Evolutionary conservation across 345 rosid species (phyloP), one percentile per base, ranked within the genome.

Genomic region (Capsella bursapastoris): DNA sequence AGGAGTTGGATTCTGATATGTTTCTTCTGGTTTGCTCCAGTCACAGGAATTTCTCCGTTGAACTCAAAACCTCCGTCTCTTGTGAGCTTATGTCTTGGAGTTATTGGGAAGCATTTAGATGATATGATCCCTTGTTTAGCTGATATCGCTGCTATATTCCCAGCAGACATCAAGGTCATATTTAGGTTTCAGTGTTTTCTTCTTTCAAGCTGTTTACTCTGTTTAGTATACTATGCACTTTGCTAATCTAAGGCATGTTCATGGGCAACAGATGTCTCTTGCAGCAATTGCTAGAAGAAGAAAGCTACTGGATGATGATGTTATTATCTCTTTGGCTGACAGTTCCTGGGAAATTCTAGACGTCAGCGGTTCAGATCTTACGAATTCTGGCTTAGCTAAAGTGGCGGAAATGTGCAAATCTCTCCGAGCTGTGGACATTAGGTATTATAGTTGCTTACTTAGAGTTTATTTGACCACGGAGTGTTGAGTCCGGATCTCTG

Each of bases 231-330:
- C 48, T 7, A 12, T 75, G 31, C 18, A 48, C 5, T 3, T 61
- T 44, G 60, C 34, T 76, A 29, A 70, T 27, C 34, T 0, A 52
- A 50, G 18, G 13, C 38, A 1, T 75, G 1, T 64, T 74, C 18
- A 9, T 80, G 63, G 43, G 31, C 44, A 57, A 55, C 77, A 91
- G 97, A 80, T 85, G 76, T 81, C 89, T 3, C 63, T 94, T 66
- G 84, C 80, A 8, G 92, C 95, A 68, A 88, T 94, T 83, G 94
- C 97, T 56, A 83, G 88, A 81, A 91, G 98, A 82, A 85, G 90
- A 70, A 85, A 78, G 79, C 75, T 91, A 67, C 79, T 94, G 13
- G 82, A 78, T 55, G 90, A 94, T 61, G 83, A 78, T 72, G 85
- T 84, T 57, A 70, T 94, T 51, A 6, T 82, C 55, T 67, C 93